A percentile compares a stretch with the other conserved stretches of the same genome.
Conservation (phyloP, 2,329 filamentous ascomycete species). For the Thelonectria discophora region DNA sequence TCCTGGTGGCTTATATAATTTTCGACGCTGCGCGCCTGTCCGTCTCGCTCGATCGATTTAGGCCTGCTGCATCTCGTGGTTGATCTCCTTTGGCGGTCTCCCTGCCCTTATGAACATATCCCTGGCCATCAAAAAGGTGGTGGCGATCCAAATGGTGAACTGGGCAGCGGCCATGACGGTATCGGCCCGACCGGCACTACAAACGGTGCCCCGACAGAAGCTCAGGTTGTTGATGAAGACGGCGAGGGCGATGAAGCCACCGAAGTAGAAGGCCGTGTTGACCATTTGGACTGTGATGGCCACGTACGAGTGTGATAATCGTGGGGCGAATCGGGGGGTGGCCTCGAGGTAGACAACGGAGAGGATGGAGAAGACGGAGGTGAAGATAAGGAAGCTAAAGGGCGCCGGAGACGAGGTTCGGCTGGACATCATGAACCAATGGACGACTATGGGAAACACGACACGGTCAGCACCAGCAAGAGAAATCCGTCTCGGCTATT, state of each 20-base stretch:
- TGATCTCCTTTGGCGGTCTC: constrained; percentile 41
- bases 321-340: constrained; percentile 55
- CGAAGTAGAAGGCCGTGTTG: constrained; percentile 67
- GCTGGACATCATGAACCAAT: constrained; percentile 68
- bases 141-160: constrained; percentile 63
- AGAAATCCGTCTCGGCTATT: background rate
- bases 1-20: background rate
- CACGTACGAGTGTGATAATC: constrained; percentile 58
- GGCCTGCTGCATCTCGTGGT: constrained; percentile 51
- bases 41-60: constrained; percentile 20
- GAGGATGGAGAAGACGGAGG: constrained; percentile 62
- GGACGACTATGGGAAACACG: constrained; percentile 55
- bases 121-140: constrained; percentile 56
- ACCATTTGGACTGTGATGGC: constrained; percentile 59
- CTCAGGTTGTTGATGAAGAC: constrained; percentile 64
- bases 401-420: constrained; percentile 62
- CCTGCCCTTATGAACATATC: constrained; percentile 57
- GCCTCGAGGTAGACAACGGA: constrained; percentile 64
- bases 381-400: constrained; percentile 67
- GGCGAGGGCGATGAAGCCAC: constrained; percentile 66
- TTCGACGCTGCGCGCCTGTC: background rate
- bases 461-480: background rate
- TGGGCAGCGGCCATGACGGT: constrained; percentile 63
- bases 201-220: constrained; percentile 67
- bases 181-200: constrained; percentile 62